These are phyloP conservation scores for Candida fluviatilis DNA, from an alignment of 805 yeast genomes.

Conservation along the genomic window DNA sequence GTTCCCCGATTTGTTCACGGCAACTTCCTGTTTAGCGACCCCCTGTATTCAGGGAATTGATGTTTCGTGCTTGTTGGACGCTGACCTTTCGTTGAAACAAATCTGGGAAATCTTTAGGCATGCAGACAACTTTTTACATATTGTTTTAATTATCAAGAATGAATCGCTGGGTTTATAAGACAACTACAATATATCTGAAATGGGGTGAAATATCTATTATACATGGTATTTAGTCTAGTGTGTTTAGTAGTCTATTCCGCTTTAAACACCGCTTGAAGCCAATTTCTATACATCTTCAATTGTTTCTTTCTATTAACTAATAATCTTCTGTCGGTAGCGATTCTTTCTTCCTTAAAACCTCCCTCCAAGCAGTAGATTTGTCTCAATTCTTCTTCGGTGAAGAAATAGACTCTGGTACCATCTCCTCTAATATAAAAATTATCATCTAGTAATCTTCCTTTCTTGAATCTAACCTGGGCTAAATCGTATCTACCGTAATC, in stretches of 20 bases:
- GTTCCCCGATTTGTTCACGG: slow-evolving; percentile 11
- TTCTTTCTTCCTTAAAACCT: slow-evolving; percentile 62
- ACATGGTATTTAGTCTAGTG: no score
- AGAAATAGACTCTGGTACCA: slow-evolving; percentile 95
- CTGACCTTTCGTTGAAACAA: slow-evolving; percentile 9
- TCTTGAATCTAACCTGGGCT: slow-evolving; percentile 92
- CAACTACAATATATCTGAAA: no score
- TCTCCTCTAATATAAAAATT: slow-evolving; percentile 96
- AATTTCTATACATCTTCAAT: slow-evolving; percentile 91
- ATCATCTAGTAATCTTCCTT: slow-evolving; percentile 79
- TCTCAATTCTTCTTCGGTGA: slow-evolving; percentile 87
- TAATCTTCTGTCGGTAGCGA: slow-evolving; percentile 87
- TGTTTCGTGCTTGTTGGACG: slow-evolving; percentile 12
- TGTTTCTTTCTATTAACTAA: slow-evolving; percentile 89
- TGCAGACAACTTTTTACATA: slow-evolving; percentile 35
- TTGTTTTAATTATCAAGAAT: slow-evolving; percentile 15
- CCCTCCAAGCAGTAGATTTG: slow-evolving; percentile 51
- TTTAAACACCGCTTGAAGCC: slow-evolving; percentile 91
- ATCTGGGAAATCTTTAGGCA: slow-evolving; percentile 31
- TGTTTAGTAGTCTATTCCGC: no score
- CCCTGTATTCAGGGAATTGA: slow-evolving; percentile 32
- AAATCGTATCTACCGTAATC: slow-evolving; percentile 96
- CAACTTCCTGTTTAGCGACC: slow-evolving; percentile 5
- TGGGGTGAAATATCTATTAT: no score
- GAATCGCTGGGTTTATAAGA: no score